A percentile compares a stretch with the other conserved stretches of the same genome.
Evolutionary conservation across 768 basidiomycete genomes (phyloP).

Genomic region (Pisolithus tinctorius): DNA sequence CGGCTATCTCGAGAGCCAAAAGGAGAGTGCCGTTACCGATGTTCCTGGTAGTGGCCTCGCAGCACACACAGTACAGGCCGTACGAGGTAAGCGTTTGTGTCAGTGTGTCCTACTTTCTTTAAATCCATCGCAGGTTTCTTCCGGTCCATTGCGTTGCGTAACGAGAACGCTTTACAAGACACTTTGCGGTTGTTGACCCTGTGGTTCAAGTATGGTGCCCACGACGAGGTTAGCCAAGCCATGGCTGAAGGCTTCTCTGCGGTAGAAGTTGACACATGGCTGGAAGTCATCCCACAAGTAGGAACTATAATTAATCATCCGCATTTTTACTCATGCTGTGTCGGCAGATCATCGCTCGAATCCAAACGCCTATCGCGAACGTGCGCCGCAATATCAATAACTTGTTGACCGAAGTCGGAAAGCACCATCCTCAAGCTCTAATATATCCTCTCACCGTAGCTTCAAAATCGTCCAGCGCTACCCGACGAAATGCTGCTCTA

Average conservation of each 20-base stretch:
- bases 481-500: slow-evolving; percentile 76
- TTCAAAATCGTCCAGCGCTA: slow-evolving; percentile 84
- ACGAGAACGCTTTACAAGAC: slow-evolving; percentile 90
- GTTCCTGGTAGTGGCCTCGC: slow-evolving; percentile 59
- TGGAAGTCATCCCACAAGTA: slow-evolving; percentile 98
- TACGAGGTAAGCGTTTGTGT: slow-evolving; percentile 54
- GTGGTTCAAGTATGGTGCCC: slow-evolving; percentile 96
- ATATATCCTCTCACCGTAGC: slow-evolving; percentile 96
- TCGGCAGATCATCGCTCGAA: slow-evolving; percentile 88
- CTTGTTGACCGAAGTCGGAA: slow-evolving; percentile 87
- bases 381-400: slow-evolving; percentile 86
- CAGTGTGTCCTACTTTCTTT: slow-evolving; percentile 2
- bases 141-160: slow-evolving; percentile 85
- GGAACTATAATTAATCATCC: slow-evolving; percentile 2
- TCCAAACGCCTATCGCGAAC: slow-evolving; percentile 86
- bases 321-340: not conserved
- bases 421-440: slow-evolving; percentile 93
- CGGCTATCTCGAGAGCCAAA: slow-evolving; percentile 65
- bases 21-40: slow-evolving; percentile 48
- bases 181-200: slow-evolving; percentile 87
- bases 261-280: slow-evolving; percentile 96
- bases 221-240: slow-evolving; percentile 83
- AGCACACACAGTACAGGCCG: slow-evolving; percentile 83
- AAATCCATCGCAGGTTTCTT: slow-evolving; percentile 65
- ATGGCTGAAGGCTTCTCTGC: slow-evolving; percentile 82